Conservation (phyloP, 306 rosid species). For the Acmispon strigosus region DNA sequence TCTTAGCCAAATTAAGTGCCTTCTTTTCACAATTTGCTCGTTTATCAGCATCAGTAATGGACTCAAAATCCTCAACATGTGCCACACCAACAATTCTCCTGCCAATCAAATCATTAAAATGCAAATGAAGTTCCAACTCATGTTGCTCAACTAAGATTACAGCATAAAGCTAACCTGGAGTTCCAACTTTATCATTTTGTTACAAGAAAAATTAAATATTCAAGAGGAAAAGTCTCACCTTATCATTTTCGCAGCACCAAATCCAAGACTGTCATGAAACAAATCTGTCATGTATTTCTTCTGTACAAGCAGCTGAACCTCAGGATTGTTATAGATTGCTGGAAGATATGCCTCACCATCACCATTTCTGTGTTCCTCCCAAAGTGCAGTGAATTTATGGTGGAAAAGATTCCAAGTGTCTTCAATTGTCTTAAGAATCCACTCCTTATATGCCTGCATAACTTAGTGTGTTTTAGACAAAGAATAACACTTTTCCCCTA, state of each 20-base stretch:
- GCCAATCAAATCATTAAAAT: slow-evolving; percentile 11
- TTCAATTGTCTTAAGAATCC: slow-evolving; percentile 75
- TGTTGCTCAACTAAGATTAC: not conserved
- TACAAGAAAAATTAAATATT: not conserved
- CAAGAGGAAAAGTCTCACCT: slow-evolving; percentile 40
- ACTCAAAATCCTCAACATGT: slow-evolving; percentile 85
- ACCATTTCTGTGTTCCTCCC: slow-evolving; percentile 71
- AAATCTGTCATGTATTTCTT: slow-evolving; percentile 52
- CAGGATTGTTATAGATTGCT: slow-evolving; percentile 57
- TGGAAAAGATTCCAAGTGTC: slow-evolving; percentile 76
- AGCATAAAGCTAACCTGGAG: not conserved
- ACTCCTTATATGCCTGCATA: slow-evolving; percentile 66
- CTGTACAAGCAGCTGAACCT: slow-evolving; percentile 55
- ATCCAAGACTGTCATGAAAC: slow-evolving; percentile 79
- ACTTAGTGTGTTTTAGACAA: slow-evolving; percentile 2
- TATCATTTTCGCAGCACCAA: slow-evolving; percentile 92
- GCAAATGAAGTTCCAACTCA: not conserved
- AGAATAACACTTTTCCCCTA: not conserved
- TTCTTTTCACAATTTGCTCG: slow-evolving; percentile 63
- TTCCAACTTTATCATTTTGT: slow-evolving; percentile 22
- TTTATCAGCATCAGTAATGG: slow-evolving; percentile 52
- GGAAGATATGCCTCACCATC: slow-evolving; percentile 88
- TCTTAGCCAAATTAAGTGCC: slow-evolving; percentile 67
- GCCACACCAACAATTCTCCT: slow-evolving; percentile 94
- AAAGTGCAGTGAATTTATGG: slow-evolving; percentile 56